A percentile compares a stretch with the other conserved stretches of the same genome.
Evolutionary conservation across 2,329 filamentous ascomycete species (phyloP).

Genomic region (Zarea fungicola): DNA sequence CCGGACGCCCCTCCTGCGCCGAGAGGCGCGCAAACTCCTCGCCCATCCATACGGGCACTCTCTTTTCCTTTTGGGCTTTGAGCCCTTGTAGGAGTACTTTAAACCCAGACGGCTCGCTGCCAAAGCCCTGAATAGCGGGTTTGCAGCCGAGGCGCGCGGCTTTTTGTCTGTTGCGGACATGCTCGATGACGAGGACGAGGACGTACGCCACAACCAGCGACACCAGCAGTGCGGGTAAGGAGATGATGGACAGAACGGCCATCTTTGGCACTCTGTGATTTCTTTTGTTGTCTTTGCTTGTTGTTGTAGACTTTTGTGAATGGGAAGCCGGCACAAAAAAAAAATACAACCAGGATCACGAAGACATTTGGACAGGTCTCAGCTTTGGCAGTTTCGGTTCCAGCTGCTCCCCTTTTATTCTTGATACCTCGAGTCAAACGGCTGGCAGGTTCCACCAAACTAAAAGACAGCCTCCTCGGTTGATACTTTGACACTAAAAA

Average conservation of each 20-base stretch:
- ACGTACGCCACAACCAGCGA: conserved; percentile 1
- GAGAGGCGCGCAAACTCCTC: conserved; percentile 6
- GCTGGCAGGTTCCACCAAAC: no score
- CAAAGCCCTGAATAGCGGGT: conserved; percentile 6
- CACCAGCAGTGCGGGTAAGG: conserved; percentile 4
- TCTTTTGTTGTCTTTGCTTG: no score
- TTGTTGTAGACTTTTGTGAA: no score
- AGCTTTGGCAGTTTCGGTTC: no score
- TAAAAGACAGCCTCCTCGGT: no score
- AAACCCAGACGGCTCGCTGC: conserved; percentile 17
- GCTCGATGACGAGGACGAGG: background rate
- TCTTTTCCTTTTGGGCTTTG: conserved; percentile 15
- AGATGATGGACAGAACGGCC: conserved; percentile 6
- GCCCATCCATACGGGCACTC: conserved; percentile 15
- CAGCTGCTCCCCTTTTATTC: no score
- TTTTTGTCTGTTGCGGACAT: background rate
- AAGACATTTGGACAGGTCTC: no score
- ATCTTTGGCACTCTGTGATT: no score
- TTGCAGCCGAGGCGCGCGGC: conserved; percentile 17
- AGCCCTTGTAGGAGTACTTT: conserved; percentile 10
- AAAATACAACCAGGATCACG: no score
- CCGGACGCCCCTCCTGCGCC: conserved; percentile 13
- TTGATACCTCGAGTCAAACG: no score
- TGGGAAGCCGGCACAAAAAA: no score
- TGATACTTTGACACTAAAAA: no score